A percentile compares a stretch with the other conserved stretches of the same genome.
Evolutionary conservation across 192 early-diverging fungal species (phyloP).

Genomic region (Coemansia sp.): DNA sequence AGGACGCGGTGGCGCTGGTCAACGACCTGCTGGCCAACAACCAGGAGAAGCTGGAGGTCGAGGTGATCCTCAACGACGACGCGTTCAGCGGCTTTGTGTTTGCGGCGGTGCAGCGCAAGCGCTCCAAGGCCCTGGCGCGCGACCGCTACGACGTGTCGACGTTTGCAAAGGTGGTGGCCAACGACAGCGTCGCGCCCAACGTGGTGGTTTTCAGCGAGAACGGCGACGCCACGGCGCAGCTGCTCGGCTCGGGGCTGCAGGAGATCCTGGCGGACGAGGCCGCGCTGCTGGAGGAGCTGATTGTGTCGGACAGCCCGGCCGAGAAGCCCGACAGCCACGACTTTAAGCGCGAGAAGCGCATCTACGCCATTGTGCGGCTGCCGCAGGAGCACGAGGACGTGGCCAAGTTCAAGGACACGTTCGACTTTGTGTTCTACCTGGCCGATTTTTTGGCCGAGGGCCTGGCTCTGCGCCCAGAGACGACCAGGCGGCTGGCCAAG

Average conservation of each 20-base stretch:
- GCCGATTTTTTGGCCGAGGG: constrained; percentile 38
- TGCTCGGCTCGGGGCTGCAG: constrained; percentile 55
- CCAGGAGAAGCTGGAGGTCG: constrained; percentile 35
- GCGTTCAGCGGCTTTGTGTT: constrained; percentile 59
- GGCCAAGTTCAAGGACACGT: constrained; percentile 13
- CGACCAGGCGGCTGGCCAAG: constrained; percentile 58
- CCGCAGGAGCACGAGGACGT: constrained; percentile 20
- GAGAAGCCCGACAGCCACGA: constrained; percentile 56
- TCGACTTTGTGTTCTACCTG: constrained; percentile 50
- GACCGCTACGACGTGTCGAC: constrained; percentile 62
- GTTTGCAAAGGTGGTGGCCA: constrained; percentile 24
- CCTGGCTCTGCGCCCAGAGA: constrained; percentile 38
- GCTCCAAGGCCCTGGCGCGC: constrained; percentile 54
- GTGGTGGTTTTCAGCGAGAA: constrained; percentile 56
- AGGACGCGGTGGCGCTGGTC: constrained; percentile 45
- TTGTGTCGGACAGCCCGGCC: constrained; percentile 58
- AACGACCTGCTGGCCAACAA: constrained; percentile 44
- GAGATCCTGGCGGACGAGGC: constrained; percentile 26
- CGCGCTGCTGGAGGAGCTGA: constrained; percentile 56
- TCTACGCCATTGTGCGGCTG: constrained; percentile 34
- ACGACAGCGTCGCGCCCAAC: constrained; percentile 29
- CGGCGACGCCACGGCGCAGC: constrained; percentile 51
- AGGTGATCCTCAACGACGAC: constrained; percentile 49
- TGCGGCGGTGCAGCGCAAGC: constrained; percentile 59
- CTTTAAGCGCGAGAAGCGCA: constrained; percentile 53